Conservation (phyloP, 2,329 filamentous ascomycete species). For the Epicoccum nigrum region DNA sequence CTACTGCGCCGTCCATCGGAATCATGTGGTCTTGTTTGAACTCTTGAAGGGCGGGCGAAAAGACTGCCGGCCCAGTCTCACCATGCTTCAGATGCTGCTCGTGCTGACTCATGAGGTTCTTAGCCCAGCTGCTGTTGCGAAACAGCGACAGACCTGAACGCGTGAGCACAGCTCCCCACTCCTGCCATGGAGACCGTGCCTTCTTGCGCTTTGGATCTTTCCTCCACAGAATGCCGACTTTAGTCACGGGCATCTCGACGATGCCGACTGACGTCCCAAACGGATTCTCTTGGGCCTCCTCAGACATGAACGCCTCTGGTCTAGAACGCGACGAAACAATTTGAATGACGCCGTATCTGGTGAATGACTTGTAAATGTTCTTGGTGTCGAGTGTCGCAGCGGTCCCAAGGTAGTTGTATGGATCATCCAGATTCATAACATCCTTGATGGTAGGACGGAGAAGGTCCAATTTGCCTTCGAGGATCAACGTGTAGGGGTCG, state of each 20-base stretch:
- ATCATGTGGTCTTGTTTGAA: constrained; percentile 95
- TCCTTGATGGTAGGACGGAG: constrained; percentile 87
- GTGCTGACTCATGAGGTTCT: constrained; percentile 86
- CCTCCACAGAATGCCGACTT: constrained; percentile 92
- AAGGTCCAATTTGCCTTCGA: constrained; percentile 84
- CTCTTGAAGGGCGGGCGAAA: constrained; percentile 85
- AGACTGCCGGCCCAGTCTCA: constrained; percentile 78
- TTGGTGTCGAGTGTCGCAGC: constrained; percentile 77
- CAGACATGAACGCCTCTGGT: constrained; percentile 92
- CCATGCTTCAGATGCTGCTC: constrained; percentile 81
- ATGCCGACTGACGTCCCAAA: constrained; percentile 82
- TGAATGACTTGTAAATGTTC: constrained; percentile 85
- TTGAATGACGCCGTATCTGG: constrained; percentile 88
- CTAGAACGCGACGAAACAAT: constrained; percentile 93
- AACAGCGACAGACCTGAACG: constrained; percentile 98
- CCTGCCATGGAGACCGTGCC: constrained; percentile 93
- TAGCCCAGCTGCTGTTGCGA: constrained; percentile 90
- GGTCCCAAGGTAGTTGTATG: constrained; percentile 85
- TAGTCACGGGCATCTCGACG: constrained; percentile 96
- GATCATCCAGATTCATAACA: constrained; percentile 90
- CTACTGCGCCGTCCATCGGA: constrained; percentile 91
- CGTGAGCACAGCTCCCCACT: constrained; percentile 96
- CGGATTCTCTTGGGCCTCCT: constrained; percentile 82
- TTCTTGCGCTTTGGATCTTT: constrained; percentile 95
- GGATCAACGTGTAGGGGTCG: constrained; percentile 91